Evolutionary conservation across 1,284 basidiomycete genomes (phyloP), one percentile per base, ranked within the genome.

Genomic region (Meira miltonrushii): DNA sequence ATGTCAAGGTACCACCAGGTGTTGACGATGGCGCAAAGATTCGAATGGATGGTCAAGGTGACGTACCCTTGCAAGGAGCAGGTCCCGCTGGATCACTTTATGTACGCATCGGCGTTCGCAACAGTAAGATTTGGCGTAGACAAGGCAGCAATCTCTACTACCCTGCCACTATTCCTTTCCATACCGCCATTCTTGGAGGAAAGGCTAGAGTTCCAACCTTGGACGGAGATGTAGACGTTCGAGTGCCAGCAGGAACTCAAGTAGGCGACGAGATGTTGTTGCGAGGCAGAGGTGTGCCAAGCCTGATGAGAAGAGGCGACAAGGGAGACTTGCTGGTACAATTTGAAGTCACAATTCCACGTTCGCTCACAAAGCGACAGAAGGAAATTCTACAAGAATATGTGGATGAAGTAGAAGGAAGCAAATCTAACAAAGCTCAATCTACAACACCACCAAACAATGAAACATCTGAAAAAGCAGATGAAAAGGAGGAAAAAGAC

Each of bases 21-120:
- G 88, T 97, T 55, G 95, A 99, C 79, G 92, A 98, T 78, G 95
- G 95, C 28, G 95, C 94, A 89, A 86, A 87, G 58, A 85, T 99
- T 68, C 87, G 90, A 63, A 82, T 98, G 54, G 85, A 89, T 11
- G 86, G 86, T 43, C 84, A 84, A 49, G 95, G 95, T 39, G 92
- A 99, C 80, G 87, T 87, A 38, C 88, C 95, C 21, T 79, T 94
- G 21, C 74, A 72, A n/a, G 78, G 75, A 25, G 82, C 85, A 33
- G 87, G 88, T 40, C 86, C 61, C 13, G 61, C 85, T 8, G 95
- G 95, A 1, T 91, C 96, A 79, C 83, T 99, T 23, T 85, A 89
- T 65, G 88, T 99, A 46, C 85, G 92, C 64, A 85, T 99, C 63
- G 86, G 86, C 70, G 92, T 98, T 51, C 83, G 86, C 15, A 81